Evolutionary conservation across 148 eudicot genomes (phyloP).

Genomic region (Spergularia marina): DNA sequence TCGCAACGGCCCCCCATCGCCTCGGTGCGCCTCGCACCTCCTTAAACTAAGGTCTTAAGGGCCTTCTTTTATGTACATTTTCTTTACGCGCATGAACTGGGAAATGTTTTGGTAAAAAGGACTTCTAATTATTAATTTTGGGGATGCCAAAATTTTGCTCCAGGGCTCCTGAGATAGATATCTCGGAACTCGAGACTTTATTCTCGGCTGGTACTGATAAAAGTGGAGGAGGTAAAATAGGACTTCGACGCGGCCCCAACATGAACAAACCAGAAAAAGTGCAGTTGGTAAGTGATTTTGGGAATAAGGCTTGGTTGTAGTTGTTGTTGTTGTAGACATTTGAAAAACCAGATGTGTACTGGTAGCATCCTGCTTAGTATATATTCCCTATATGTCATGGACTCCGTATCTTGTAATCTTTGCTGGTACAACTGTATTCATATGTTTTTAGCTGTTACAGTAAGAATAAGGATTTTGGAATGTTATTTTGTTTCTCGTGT

Average conservation of each 20-base stretch:
- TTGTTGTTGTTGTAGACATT: not conserved
- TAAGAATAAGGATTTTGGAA: not conserved
- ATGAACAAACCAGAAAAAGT: constrained; percentile 91
- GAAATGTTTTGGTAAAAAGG: not conserved
- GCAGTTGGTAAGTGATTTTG: constrained; percentile 65
- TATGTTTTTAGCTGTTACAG: not conserved
- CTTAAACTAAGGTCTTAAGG: no score
- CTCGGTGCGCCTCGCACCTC: no score
- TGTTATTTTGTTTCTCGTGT: not conserved
- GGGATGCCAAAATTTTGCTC: constrained; percentile 28
- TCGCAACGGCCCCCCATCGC: no score
- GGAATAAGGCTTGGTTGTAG: no score
- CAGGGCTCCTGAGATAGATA: constrained; percentile 98
- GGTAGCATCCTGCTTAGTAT: not conserved
- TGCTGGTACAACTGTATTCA: no score
- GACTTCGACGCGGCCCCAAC: constrained; percentile 68
- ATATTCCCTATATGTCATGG: no score
- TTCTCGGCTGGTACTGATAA: constrained; percentile 81
- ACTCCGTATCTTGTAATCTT: no score
- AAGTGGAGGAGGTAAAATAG: constrained; percentile 58
- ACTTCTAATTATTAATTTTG: constrained; percentile 7
- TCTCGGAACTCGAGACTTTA: constrained; percentile 87
- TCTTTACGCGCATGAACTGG: not conserved
- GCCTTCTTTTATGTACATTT: not conserved
- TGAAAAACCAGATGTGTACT: not conserved